Evolutionary conservation across 2,329 filamentous ascomycete species (phyloP).

Genomic region (Fusarium brachygibbosum): DNA sequence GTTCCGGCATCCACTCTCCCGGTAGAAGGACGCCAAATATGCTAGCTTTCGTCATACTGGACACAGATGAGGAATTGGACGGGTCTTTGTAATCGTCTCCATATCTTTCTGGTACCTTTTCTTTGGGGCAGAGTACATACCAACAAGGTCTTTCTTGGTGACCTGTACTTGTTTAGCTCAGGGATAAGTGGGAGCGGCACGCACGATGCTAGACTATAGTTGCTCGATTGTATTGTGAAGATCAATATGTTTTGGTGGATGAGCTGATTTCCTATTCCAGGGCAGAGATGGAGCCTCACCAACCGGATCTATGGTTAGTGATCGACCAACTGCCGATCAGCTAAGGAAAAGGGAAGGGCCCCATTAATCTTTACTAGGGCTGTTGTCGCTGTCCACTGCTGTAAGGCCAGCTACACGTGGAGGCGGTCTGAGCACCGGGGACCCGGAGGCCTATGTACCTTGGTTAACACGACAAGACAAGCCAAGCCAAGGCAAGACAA

Average conservation of each 20-base stretch:
- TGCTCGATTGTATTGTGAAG: not conserved
- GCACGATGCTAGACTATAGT: not conserved
- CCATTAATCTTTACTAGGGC: not conserved
- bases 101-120: not conserved
- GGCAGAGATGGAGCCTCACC: not conserved
- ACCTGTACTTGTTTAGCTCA: not conserved
- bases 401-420: conserved; percentile 4
- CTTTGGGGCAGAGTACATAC: not conserved
- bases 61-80: not conserved
- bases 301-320: conserved; percentile 2
- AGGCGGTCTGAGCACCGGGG: not conserved
- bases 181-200: not conserved
- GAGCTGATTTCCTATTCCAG: conserved; percentile 20
- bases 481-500: not conserved
- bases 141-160: not conserved
- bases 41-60: not conserved
- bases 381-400: not conserved
- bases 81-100: not conserved
- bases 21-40: not conserved
- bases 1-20: not conserved
- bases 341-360: not conserved
- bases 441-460: not conserved
- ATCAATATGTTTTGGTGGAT: conserved; percentile 10
- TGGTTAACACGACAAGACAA: not conserved
- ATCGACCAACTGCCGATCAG: conserved; percentile 12